These are phyloP conservation scores for Cladorrhinum sp. DNA, from an alignment of 2,329 filamentous ascomycete species.

Conservation along the genomic window DNA sequence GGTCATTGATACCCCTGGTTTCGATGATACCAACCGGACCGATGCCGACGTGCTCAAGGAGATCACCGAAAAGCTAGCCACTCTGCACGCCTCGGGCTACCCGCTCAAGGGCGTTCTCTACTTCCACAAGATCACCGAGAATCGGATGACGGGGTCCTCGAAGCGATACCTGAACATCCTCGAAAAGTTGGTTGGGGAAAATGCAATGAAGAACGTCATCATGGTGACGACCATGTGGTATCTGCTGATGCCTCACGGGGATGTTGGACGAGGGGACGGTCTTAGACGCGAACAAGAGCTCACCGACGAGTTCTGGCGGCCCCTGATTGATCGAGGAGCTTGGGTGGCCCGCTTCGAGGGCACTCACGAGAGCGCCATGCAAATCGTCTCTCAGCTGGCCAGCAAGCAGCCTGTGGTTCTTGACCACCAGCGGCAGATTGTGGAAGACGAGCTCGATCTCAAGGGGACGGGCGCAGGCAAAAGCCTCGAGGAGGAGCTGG, in stretches of 20 bases:
- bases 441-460: constrained; percentile 1
- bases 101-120: constrained; percentile 11
- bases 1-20: constrained; percentile 17
- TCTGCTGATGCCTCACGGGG: neutral
- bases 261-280: constrained; percentile 1
- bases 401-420: neutral
- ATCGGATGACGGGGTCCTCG: constrained; percentile 8
- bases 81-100: constrained; percentile 1
- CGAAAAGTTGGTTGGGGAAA: constrained; percentile 5
- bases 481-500: neutral
- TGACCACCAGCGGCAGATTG: neutral
- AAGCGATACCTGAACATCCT: constrained; percentile 6
- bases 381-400: neutral
- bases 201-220: constrained; percentile 11
- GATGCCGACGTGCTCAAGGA: constrained; percentile 12
- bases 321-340: constrained; percentile 2
- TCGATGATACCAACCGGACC: constrained; percentile 12
- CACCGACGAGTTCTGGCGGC: constrained; percentile 8
- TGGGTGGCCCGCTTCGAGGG: neutral
- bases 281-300: constrained; percentile 10
- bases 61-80: constrained; percentile 11
- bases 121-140: constrained; percentile 17
- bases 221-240: constrained; percentile 18
- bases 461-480: neutral
- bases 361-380: neutral